A percentile compares a stretch with the other conserved stretches of the same genome.
These are phyloP conservation scores for Vanrija sp. DNA, from an alignment of 1,284 basidiomycete genomes.

Conservation along the genomic window DNA sequence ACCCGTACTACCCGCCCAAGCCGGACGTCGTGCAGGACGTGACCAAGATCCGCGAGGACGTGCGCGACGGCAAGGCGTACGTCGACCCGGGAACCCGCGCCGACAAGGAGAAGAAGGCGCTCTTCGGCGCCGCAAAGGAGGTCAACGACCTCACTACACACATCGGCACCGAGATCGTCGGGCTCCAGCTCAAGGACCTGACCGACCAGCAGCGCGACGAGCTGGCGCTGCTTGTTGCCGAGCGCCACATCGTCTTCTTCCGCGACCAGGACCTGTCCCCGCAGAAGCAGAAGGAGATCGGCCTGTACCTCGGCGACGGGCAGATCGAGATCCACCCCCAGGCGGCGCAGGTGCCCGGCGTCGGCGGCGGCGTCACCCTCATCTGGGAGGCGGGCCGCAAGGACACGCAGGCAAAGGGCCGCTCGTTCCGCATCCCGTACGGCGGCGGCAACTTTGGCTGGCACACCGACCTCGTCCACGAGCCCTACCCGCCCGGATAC, in stretches of 20 bases:
- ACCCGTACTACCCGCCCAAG: slow-evolving; percentile 38
- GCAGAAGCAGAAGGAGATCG: slow-evolving; percentile 26
- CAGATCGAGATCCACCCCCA: slow-evolving; percentile 61
- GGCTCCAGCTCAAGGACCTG: slow-evolving; percentile 33
- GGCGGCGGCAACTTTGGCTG: slow-evolving; percentile 56
- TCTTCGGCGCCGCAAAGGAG: slow-evolving; percentile 37
- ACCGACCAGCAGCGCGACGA: slow-evolving; percentile 38
- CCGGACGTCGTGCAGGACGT: slow-evolving; percentile 39
- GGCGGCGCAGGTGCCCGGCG: slow-evolving; percentile 48
- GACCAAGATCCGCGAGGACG: slow-evolving; percentile 25
- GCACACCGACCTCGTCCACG: slow-evolving; percentile 65
- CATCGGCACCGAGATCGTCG: slow-evolving; percentile 43
- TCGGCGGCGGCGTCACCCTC: slow-evolving; percentile 13
- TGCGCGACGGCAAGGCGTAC: slow-evolving; percentile 24
- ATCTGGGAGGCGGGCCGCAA: slow-evolving; percentile 22
- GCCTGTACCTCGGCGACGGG: slow-evolving; percentile 33
- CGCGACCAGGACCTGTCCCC: slow-evolving; percentile 35
- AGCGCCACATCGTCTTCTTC: slow-evolving; percentile 34
- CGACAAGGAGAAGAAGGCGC: slow-evolving; percentile 40
- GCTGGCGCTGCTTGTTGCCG: slow-evolving; percentile 35
- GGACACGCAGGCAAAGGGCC: background rate
- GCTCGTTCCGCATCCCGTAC: slow-evolving; percentile 15
- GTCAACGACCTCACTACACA: slow-evolving; percentile 29
- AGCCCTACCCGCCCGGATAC: slow-evolving; percentile 64
- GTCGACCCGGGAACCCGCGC: slow-evolving; percentile 35